Evolutionary conservation across 2,329 filamentous ascomycete species (phyloP).

Genomic region (Blumeria graminis): DNA sequence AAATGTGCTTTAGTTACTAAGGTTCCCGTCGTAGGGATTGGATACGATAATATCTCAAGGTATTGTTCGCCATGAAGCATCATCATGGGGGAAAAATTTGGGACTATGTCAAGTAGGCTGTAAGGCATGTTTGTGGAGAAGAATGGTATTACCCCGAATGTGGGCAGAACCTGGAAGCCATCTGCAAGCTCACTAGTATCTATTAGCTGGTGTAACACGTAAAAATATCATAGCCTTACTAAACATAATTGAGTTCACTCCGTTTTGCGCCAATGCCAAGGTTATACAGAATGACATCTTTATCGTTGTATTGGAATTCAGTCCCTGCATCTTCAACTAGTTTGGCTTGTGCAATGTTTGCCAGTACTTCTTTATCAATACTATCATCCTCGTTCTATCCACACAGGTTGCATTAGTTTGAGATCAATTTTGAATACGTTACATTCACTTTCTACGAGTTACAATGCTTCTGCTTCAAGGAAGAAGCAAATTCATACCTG

Average conservation of each 20-base stretch:
- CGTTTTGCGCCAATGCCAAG: slow-evolving; percentile 81
- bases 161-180: slow-evolving; percentile 20
- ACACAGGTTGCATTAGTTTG: slow-evolving; percentile 8
- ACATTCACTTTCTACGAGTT: too few relatives aligned
- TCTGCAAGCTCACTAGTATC: too few relatives aligned
- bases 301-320: slow-evolving; percentile 62
- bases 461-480: slow-evolving; percentile 4
- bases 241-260: slow-evolving; percentile 67
- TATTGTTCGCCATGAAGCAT: slow-evolving; percentile 96
- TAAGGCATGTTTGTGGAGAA: slow-evolving; percentile 69
- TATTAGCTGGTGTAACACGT: slow-evolving; percentile 72
- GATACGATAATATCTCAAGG: slow-evolving; percentile 79
- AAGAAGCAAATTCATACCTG: slow-evolving; percentile 16
- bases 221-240: slow-evolving; percentile 80
- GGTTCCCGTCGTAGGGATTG: slow-evolving; percentile 62
- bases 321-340: slow-evolving; percentile 46
- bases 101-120: slow-evolving; percentile 58
- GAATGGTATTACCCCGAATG: slow-evolving; percentile 48
- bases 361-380: slow-evolving; percentile 39
- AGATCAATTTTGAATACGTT: slow-evolving; percentile 6
- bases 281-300: slow-evolving; percentile 86
- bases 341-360: slow-evolving; percentile 54
- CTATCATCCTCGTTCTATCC: slow-evolving; percentile 14
- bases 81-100: slow-evolving; percentile 98
- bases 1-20: slow-evolving; percentile 57